phyloP scores from a whole-genome alignment of 345 rosid species.

The Populus nigra region DNA sequence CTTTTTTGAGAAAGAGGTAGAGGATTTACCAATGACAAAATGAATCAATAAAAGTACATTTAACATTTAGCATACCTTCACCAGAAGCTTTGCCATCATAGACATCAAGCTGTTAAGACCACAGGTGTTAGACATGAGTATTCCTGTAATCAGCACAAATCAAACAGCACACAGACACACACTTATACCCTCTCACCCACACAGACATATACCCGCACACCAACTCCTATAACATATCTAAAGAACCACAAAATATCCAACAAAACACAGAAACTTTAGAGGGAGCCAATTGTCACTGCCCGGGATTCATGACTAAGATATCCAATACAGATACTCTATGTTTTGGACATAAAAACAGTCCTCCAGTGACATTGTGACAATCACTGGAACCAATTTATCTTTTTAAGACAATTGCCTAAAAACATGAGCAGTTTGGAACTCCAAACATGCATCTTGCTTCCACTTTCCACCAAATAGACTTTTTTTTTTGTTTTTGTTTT shows the following conservation, averaged over 20 bases:
- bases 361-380: background rate
- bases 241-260: background rate
- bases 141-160: background rate
- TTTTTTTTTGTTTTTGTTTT: no score
- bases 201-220: background rate
- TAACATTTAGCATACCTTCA: conserved; percentile 52
- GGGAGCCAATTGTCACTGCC: background rate
- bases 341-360: background rate
- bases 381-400: background rate
- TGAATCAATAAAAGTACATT: background rate
- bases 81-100: conserved; percentile 74
- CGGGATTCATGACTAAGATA: background rate
- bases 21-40: background rate
- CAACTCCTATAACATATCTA: background rate
- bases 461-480: background rate
- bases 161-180: background rate
- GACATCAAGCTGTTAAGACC: conserved; percentile 63
- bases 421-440: background rate
- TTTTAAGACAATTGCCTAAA: background rate
- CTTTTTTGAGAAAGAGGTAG: background rate
- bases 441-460: background rate
- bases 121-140: background rate
- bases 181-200: background rate
- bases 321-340: background rate
- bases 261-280: background rate